Conservation (phyloP, 192 early-diverging fungal species). For the Phycomyces blakesleeanus region DNA sequence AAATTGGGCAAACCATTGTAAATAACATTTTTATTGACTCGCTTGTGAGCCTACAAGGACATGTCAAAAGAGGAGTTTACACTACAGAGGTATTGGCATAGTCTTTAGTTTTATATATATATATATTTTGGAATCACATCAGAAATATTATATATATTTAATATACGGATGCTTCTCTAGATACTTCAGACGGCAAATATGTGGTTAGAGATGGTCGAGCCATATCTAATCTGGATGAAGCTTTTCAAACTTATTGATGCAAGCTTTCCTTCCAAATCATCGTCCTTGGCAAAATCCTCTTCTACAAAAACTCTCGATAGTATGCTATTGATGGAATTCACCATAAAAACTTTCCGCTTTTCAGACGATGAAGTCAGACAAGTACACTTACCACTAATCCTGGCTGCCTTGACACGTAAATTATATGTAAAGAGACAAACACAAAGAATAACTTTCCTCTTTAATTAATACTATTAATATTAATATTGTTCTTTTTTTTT, state of each 20-base stretch:
- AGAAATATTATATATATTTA: too few relatives aligned
- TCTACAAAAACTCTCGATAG: constrained; percentile 23
- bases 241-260: constrained; percentile 53
- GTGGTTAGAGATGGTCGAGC: constrained; percentile 89
- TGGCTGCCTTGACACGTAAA: constrained; percentile 53
- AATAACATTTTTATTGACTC: constrained; percentile 70
- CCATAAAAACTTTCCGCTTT: constrained; percentile 69
- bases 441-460: not conserved
- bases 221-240: constrained; percentile 79
- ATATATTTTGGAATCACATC: too few relatives aligned
- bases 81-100: constrained; percentile 46
- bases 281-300: not conserved
- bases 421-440: constrained; percentile 40
- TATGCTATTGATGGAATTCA: constrained; percentile 64
- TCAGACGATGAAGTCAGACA: constrained; percentile 80
- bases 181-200: constrained; percentile 80
- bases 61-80: constrained; percentile 39
- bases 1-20: constrained; percentile 76
- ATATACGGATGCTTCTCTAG: too few relatives aligned
- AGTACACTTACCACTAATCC: constrained; percentile 77
- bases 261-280: constrained; percentile 30
- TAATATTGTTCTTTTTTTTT: too few relatives aligned
- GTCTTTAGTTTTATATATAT: too few relatives aligned
- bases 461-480: too few relatives aligned
- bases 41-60: constrained; percentile 58